Evolutionary conservation across 352 stramenopile genomes (phyloP).

Genomic region (Phytophthora lateralis): DNA sequence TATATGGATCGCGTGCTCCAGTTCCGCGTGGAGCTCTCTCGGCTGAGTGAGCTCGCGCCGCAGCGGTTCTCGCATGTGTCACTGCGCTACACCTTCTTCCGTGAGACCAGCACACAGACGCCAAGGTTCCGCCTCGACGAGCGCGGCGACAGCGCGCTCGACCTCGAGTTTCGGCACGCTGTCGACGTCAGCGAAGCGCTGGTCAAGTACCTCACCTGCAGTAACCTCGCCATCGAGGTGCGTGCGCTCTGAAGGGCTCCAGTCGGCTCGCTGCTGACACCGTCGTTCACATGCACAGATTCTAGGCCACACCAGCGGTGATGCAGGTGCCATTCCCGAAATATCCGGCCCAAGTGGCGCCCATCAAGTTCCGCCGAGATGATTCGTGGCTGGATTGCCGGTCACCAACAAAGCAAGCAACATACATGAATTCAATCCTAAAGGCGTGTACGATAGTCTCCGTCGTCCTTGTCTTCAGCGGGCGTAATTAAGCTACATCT

Average conservation of each 20-base stretch:
- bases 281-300: slow-evolving; percentile 21
- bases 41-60: slow-evolving; percentile 27
- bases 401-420: too few relatives aligned
- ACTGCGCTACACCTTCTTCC: slow-evolving; percentile 57
- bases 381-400: too few relatives aligned
- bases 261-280: slow-evolving; percentile 1
- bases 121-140: slow-evolving; percentile 20
- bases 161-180: slow-evolving; percentile 37
- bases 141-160: slow-evolving; percentile 14
- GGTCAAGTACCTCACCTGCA: slow-evolving; percentile 54
- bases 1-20: slow-evolving; percentile 58
- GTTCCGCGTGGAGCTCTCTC: slow-evolving; percentile 43
- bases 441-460: too few relatives aligned
- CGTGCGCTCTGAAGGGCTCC: slow-evolving; percentile 7
- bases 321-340: not conserved
- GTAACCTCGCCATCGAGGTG: slow-evolving; percentile 57
- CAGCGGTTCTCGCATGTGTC: slow-evolving; percentile 46
- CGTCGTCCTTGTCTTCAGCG: too few relatives aligned
- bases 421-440: too few relatives aligned
- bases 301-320: slow-evolving; percentile 18
- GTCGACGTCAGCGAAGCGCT: slow-evolving; percentile 59
- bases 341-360: too few relatives aligned
- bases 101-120: slow-evolving; percentile 39
- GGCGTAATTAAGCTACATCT: too few relatives aligned
- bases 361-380: too few relatives aligned